A percentile compares a stretch with the other conserved stretches of the same genome.
Conservation (phyloP, 2,329 filamentous ascomycete species). For the Talaromyces pinophilus region DNA sequence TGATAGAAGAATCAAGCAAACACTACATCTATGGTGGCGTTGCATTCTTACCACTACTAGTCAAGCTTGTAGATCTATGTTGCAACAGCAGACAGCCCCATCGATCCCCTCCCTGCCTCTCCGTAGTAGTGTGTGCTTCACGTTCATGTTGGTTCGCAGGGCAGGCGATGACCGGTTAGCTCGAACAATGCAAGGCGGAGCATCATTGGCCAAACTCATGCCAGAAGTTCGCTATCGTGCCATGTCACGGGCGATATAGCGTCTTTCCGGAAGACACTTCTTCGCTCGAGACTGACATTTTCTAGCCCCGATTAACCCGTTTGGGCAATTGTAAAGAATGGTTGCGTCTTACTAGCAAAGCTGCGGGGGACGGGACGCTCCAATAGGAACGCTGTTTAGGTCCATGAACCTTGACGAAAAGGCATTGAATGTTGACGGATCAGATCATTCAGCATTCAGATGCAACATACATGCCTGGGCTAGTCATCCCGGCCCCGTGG, state of each 20-base stretch:
- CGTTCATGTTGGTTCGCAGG: background rate
- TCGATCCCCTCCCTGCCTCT: background rate
- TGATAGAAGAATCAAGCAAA: background rate
- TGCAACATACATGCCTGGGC: slow-evolving; percentile 20
- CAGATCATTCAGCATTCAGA: slow-evolving; percentile 8
- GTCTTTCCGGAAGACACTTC: background rate
- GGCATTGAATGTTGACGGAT: background rate
- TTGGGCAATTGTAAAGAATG: background rate
- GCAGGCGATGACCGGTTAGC: background rate
- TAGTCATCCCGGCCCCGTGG: slow-evolving; percentile 21
- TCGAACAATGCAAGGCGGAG: background rate
- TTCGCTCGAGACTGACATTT: background rate
- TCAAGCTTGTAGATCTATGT: slow-evolving; percentile 10
- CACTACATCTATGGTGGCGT: slow-evolving; percentile 3
- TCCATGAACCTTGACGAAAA: background rate
- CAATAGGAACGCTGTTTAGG: background rate
- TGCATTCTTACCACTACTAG: slow-evolving; percentile 9
- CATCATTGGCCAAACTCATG: background rate
- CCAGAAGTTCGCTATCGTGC: background rate
- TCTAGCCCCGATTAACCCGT: background rate
- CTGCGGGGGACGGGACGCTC: background rate
- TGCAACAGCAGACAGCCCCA: background rate
- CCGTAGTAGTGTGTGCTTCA: background rate
- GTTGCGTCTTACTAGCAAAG: background rate
- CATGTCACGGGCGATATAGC: background rate